phyloP scores from a whole-genome alignment of 2,329 filamentous ascomycete species.

The Curvularia hawaiiensis region DNA sequence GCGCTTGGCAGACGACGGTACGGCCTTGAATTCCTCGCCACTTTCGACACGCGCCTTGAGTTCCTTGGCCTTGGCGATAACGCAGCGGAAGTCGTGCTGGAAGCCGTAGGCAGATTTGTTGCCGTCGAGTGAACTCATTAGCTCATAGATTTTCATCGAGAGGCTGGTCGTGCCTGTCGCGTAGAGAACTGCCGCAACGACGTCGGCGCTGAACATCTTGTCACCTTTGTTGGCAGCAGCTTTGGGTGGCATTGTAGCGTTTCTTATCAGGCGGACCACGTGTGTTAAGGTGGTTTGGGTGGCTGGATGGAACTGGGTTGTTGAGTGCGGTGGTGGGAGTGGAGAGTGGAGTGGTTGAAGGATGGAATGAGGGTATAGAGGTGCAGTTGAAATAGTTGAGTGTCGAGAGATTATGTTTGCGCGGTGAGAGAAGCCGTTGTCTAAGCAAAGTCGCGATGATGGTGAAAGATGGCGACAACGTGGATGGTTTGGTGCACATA shows the following conservation, averaged over 20 bases:
- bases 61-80: conserved; percentile 34
- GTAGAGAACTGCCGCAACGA: conserved; percentile 33
- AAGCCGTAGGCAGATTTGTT: conserved; percentile 29
- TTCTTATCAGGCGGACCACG: background rate
- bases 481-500: background rate
- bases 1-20: conserved; percentile 30
- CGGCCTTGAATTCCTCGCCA: conserved; percentile 32
- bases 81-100: conserved; percentile 34
- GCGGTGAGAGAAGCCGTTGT: conserved; percentile 14
- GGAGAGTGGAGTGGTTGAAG: conserved; percentile 9
- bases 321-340: background rate
- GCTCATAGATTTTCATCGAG: conserved; percentile 27
- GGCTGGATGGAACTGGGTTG: background rate
- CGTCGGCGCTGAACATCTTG: conserved; percentile 30
- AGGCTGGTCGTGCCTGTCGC: conserved; percentile 27
- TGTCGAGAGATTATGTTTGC: background rate
- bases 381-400: conserved; percentile 9
- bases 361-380: background rate
- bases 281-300: background rate
- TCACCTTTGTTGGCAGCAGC: conserved; percentile 7
- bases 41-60: conserved; percentile 32
- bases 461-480: conserved; percentile 1
- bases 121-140: conserved; percentile 39
- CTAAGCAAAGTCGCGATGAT: conserved; percentile 12
- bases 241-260: conserved; percentile 25